Conservation (phyloP, 2,329 filamentous ascomycete genomes). For the Nigrospora sphaerica region DNA sequence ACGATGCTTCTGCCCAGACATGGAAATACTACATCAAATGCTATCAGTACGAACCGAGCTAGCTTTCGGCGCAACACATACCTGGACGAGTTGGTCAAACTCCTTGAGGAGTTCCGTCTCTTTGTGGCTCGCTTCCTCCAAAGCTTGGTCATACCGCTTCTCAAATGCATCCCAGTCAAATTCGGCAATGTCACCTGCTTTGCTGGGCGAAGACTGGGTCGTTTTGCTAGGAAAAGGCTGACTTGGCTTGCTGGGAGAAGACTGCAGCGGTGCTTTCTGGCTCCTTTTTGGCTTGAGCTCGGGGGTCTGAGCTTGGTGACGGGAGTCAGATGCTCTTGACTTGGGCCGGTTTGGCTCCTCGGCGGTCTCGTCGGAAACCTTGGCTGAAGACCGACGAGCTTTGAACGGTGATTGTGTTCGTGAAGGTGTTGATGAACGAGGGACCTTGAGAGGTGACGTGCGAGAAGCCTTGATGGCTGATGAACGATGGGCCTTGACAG, state of each 20-base stretch:
- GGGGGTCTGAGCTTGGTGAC: slow-evolving; percentile 17
- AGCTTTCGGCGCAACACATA: slow-evolving; percentile 21
- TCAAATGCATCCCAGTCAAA: slow-evolving; percentile 80
- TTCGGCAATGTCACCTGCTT: slow-evolving; percentile 42
- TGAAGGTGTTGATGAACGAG: too few relatives aligned
- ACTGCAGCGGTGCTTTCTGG: slow-evolving; percentile 21
- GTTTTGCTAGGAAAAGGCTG: too few relatives aligned
- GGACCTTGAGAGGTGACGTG: too few relatives aligned
- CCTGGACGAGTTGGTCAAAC: slow-evolving; percentile 60
- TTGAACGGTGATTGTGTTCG: too few relatives aligned
- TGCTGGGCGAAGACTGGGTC: slow-evolving; percentile 30
- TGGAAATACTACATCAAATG: slow-evolving; percentile 58
- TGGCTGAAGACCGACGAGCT: neutral
- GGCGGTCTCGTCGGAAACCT: neutral
- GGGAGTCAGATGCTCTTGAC: slow-evolving; percentile 11
- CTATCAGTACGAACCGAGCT: slow-evolving; percentile 8
- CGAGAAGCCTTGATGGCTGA: too few relatives aligned
- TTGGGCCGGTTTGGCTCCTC: neutral
- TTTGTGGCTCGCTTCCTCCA: slow-evolving; percentile 53
- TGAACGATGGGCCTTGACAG: too few relatives aligned
- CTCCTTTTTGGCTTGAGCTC: slow-evolving; percentile 30
- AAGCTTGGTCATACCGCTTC: slow-evolving; percentile 57
- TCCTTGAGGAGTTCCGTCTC: slow-evolving; percentile 63
- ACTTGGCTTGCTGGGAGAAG: slow-evolving; percentile 42
- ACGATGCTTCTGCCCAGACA: slow-evolving; percentile 69